Percentiles rank a stretch among this genome's conserved stretches.
Evolutionary conservation across 768 basidiomycete species (phyloP).

Genomic region (Porpolomopsis calyptriformis): DNA sequence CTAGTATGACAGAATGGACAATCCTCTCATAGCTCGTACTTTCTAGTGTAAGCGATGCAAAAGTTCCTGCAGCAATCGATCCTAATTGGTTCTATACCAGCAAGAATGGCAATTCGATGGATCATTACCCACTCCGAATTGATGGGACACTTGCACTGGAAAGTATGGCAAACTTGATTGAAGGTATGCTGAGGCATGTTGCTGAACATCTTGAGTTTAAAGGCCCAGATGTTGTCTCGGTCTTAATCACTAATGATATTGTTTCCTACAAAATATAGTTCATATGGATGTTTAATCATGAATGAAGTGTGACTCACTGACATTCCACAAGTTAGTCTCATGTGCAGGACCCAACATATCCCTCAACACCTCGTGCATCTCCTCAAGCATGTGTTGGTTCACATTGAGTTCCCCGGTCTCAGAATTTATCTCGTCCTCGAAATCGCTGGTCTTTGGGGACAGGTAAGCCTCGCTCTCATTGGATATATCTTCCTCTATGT

Average conservation of each 20-base stretch:
- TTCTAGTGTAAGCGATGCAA: conserved; percentile 23
- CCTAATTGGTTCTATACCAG: neutral
- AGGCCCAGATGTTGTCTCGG: too few relatives aligned
- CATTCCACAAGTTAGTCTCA: conserved; percentile 3
- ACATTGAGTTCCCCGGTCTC: neutral
- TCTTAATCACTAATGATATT: too few relatives aligned
- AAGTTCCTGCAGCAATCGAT: conserved; percentile 20
- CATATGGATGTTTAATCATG: too few relatives aligned
- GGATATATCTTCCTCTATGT: too few relatives aligned
- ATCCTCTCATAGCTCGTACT: conserved; percentile 6
- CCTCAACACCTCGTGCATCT: conserved; percentile 3
- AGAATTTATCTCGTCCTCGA: neutral
- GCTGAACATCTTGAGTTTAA: too few relatives aligned
- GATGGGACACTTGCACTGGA: too few relatives aligned
- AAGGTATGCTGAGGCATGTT: too few relatives aligned
- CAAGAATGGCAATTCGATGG: neutral
- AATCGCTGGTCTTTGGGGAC: neutral
- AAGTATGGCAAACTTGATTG: too few relatives aligned
- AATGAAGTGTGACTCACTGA: neutral
- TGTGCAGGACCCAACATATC: conserved; percentile 4
- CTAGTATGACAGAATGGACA: conserved; percentile 16
- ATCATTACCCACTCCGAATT: neutral
- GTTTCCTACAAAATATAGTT: too few relatives aligned
- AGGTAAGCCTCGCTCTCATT: too few relatives aligned
- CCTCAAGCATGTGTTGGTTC: neutral